Conservation (phyloP, 345 rosid species). For the Xanthoceras sorbifolium region DNA sequence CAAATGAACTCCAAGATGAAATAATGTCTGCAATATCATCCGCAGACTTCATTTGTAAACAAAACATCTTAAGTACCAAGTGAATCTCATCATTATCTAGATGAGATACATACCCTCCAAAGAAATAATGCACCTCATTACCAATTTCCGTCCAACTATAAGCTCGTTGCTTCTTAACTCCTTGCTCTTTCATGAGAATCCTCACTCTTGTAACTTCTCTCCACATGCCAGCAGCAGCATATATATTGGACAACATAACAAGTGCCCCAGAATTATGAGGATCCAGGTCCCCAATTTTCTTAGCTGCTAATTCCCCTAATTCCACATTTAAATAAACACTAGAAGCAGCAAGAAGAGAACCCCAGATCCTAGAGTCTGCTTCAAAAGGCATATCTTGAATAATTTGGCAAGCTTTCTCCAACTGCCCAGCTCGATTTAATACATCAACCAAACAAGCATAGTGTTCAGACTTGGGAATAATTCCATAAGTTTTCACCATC, state of each 20-base stretch:
- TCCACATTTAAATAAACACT: constrained; percentile 26
- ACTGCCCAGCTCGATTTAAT: constrained; percentile 38
- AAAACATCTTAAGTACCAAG: constrained; percentile 23
- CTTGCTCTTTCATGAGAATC: constrained; percentile 31
- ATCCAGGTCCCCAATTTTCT: constrained; percentile 28
- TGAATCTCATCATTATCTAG: constrained; percentile 21
- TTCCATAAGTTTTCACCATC: constrained; percentile 28
- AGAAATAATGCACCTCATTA: constrained; percentile 29
- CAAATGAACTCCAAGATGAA: constrained; percentile 17
- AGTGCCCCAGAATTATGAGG: constrained; percentile 28
- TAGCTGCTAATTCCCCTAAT: constrained; percentile 36
- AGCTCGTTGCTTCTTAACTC: constrained; percentile 32
- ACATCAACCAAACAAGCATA: constrained; percentile 35
- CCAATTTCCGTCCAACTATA: constrained; percentile 41
- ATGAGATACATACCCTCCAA: constrained; percentile 34
- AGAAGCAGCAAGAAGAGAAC: constrained; percentile 38
- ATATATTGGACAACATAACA: constrained; percentile 35
- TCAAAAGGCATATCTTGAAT: constrained; percentile 28
- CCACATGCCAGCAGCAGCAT: constrained; percentile 44
- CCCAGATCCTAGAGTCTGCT: constrained; percentile 28
- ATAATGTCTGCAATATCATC: constrained; percentile 21
- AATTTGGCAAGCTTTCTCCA: constrained; percentile 34
- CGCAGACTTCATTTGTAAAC: constrained; percentile 24
- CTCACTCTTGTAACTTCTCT: constrained; percentile 31
- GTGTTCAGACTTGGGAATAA: constrained; percentile 28